Percentiles rank a stretch among this genome's conserved stretches.
phyloP scores from a whole-genome alignment of 805 yeast species.

The Ogataea sp. region DNA sequence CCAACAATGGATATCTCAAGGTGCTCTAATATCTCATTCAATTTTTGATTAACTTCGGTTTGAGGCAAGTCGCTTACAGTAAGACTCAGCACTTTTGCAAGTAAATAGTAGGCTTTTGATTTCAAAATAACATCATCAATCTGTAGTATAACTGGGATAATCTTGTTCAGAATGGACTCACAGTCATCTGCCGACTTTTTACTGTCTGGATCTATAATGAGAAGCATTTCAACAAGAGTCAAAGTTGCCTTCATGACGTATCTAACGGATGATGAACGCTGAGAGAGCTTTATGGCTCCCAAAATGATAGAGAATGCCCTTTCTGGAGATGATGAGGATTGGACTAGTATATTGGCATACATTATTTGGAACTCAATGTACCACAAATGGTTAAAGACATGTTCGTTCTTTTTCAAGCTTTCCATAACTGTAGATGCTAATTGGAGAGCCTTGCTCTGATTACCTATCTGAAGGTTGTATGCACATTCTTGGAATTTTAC shows the following conservation, averaged over 20 bases:
- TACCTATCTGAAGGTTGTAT: conserved; percentile 13
- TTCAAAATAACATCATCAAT: conserved; percentile 29
- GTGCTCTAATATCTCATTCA: conserved; percentile 27
- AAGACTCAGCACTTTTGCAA: conserved; percentile 19
- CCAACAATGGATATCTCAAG: conserved; percentile 37
- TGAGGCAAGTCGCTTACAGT: not conserved
- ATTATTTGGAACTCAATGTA: conserved; percentile 38
- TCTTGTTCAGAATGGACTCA: conserved; percentile 27
- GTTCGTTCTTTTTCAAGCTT: conserved; percentile 12
- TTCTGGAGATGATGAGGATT: conserved; percentile 32
- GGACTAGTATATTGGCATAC: conserved; percentile 35
- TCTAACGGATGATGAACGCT: conserved; percentile 35
- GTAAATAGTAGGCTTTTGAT: conserved; percentile 28
- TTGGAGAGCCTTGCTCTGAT: conserved; percentile 14
- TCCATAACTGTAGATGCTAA: conserved; percentile 14
- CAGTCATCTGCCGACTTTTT: conserved; percentile 33
- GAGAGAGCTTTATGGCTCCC: conserved; percentile 42
- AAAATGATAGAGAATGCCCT: conserved; percentile 43
- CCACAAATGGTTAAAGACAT: conserved; percentile 32
- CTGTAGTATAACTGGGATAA: conserved; percentile 38
- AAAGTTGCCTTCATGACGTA: conserved; percentile 39
- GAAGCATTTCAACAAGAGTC: conserved; percentile 36
- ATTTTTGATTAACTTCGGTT: conserved; percentile 3
- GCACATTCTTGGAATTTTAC: conserved; percentile 17
- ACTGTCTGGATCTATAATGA: conserved; percentile 23